Base-by-base conservation (phyloP, 2,329 filamentous ascomycete species). In the Scedosporium boydii region DNA sequence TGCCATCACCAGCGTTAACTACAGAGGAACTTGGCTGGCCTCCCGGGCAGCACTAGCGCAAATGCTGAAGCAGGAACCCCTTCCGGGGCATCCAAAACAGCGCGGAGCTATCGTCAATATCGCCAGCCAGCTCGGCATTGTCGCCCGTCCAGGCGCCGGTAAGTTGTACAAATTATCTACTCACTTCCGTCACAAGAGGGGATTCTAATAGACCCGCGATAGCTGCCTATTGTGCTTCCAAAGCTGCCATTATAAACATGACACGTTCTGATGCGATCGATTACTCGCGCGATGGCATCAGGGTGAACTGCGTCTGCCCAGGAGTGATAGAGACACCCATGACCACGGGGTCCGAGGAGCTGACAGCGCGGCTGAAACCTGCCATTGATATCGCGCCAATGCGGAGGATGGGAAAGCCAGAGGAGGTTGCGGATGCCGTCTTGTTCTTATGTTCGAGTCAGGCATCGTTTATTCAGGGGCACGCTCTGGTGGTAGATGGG, bases 151-250 rank as follows among this genome's bases (percentile, higher is more conserved):
- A 4, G 72, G 68, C 46, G 78, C 80, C 9, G 70, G 77, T 78
- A 65, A 69, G 77, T 73, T 26, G 34, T 44, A 5, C n/a, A 2
- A 23, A 21, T 12, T 38, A 6, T 53, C 29, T 48, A 21, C 62
- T 26, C 56, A 41, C 12, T 26, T 10, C 5, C 12, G 1, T 12
- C 18, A 16, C 18, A 7, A n/a, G 34, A 16, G 5, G 14, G 21
- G 9, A 16, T 48, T 18, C 12, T 55, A n/a, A 41, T 16, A 4
- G 9, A 14, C 4, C 34, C 10, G 1, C 5, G 23, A 48, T 55
- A 82, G 81, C 81, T 9, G 76, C 81, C 1, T 86, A 85, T 64
- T 84, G 80, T 61, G 80, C 78, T 0, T 84, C 81, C 3, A 87
- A 86, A 65, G 78, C 82, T 14, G 83, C 82, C 0, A 77, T 86